Conservation (phyloP, 108 stramenopile species). For the Cyclotella atomus region DNA sequence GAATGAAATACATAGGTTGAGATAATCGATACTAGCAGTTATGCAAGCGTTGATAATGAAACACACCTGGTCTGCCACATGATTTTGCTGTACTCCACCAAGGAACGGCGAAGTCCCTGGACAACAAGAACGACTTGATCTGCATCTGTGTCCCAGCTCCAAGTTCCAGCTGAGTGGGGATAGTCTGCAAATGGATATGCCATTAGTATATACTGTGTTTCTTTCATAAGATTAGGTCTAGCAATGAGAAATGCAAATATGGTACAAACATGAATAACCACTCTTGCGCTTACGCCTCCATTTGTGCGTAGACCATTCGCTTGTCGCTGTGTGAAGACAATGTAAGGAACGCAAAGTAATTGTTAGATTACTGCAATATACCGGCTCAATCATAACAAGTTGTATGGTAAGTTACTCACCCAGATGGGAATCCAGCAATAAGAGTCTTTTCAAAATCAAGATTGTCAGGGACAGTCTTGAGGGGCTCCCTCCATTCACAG, state of each 20-base stretch:
- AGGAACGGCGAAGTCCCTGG: background rate
- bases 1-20: no score
- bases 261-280: no score
- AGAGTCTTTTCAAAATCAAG: background rate
- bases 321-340: background rate
- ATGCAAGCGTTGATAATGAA: no score
- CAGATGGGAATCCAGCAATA: conserved; percentile 3
- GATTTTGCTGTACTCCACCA: background rate
- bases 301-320: background rate
- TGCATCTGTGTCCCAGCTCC: background rate
- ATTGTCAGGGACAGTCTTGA: background rate
- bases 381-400: no score
- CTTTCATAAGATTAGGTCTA: no score
- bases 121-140: background rate
- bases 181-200: background rate
- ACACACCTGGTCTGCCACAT: background rate
- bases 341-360: background rate
- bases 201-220: no score
- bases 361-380: no score
- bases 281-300: background rate
- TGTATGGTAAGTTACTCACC: background rate
- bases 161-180: background rate
- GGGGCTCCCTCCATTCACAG: background rate
- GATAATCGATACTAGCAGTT: no score
- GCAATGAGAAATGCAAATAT: no score